Base-by-base conservation (phyloP, 768 basidiomycete species). In the Leccinum truebloodii region DNA sequence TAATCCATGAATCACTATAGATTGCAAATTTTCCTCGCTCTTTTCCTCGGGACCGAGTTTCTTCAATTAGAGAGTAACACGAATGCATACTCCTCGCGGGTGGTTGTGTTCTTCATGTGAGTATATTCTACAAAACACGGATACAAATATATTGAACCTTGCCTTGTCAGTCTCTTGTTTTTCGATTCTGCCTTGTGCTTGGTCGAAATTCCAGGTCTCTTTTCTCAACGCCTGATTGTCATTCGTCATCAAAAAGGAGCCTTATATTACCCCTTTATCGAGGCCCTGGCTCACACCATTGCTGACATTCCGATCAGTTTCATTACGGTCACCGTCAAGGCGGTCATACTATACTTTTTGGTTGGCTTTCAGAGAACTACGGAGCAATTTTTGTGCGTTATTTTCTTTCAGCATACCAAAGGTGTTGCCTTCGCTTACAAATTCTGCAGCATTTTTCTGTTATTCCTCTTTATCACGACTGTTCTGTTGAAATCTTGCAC, bases 401-500 rank as follows among this genome's bases (percentile, higher is more conserved):
- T 20, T 52, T n/a, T 30, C 18, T 13, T 46, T 54, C 13, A 4
- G 1, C 13, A 13, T 24, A 6, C 6, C 13, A 5, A 1, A 52
- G 1, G 1, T 1, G 6, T 24, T 6, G 13, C 28, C 73, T 74
- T 72, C 69, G n/a, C 75, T 81, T 50, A 72, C 79, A 1, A 69
- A 68, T 16, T 63, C 77, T 77, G 69, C 20, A 87, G 87, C 72
- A 82, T 80, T 6, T 85, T 80, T 69, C 78, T 82, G 69, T 71
- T 90, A 32, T 80, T 85, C 64, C 59, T 82, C 6, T 78, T 84
- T 57, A 71, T 77, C 3, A 79, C 85, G 65, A 80, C 85, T 24
- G 54, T 90, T 34, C 77, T 84, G 7, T 88, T 93, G 86, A 88
- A 86, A 68, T 81, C 83, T 0, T 92, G 85, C 80, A 94, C 91